A percentile compares a stretch with the other conserved stretches of the same genome.
Conservation (phyloP, 768 basidiomycete genomes). For the Tricholoma bakamatsutake region DNA sequence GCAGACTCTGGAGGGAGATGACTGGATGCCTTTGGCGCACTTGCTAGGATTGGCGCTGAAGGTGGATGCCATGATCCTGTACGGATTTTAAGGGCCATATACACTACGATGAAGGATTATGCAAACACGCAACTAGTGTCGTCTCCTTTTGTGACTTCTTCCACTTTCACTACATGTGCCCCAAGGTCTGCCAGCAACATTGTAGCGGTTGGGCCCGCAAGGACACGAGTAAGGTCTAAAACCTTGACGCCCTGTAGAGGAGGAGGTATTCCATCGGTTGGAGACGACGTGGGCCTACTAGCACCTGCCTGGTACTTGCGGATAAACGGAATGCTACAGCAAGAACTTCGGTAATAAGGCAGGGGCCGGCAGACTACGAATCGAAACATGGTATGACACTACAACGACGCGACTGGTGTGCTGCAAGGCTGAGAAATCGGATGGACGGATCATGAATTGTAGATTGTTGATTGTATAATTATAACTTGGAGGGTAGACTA, state of each 20-base stretch:
- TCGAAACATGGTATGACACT: not conserved
- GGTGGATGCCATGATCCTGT: slow-evolving; percentile 68
- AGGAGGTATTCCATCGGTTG: slow-evolving; percentile 53
- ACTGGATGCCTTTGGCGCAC: slow-evolving; percentile 44
- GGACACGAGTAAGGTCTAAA: slow-evolving; percentile 84
- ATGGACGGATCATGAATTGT: not conserved
- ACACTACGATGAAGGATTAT: not conserved
- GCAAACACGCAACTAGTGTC: slow-evolving; percentile 49
- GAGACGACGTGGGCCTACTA: not conserved
- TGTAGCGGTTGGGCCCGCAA: slow-evolving; percentile 90
- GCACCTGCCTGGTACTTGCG: slow-evolving; percentile 11
- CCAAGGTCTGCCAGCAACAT: slow-evolving; percentile 92
- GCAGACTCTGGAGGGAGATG: slow-evolving; percentile 87
- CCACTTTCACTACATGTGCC: slow-evolving; percentile 92
- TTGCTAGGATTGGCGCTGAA: slow-evolving; percentile 42
- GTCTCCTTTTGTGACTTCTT: slow-evolving; percentile 75
- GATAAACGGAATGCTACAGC: not conserved
- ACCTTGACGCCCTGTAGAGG: slow-evolving; percentile 77
- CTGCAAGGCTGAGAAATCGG: not conserved
- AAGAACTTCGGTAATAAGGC: not conserved
- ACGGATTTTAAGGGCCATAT: slow-evolving; percentile 2
- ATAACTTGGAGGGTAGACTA: too few relatives aligned
- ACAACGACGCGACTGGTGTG: not conserved
- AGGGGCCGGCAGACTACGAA: not conserved
- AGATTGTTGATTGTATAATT: too few relatives aligned